Base-by-base conservation (phyloP, 257 asterid genomes). In the Solanum etuberosum region DNA sequence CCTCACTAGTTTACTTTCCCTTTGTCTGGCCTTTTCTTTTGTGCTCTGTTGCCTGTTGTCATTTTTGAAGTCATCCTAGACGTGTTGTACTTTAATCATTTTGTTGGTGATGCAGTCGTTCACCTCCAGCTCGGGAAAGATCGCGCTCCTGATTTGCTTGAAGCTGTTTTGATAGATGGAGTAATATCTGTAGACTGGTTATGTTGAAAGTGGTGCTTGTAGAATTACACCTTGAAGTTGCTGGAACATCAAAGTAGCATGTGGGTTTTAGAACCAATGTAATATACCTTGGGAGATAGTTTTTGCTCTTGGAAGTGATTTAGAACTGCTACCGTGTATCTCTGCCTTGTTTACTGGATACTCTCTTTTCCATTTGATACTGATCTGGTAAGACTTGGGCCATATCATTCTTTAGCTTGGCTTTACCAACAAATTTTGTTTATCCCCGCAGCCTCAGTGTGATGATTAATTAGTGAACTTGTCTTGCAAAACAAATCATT, bases 91-190 rank as follows among this genome's bases (percentile, higher is more conserved):
- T 48, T 87, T 18, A 86, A 85, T 51, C 21, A 7, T 80, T 29
- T 2, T 87, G 70, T 80, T 72, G 88, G 87, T 84, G 63, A 89
- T 90, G 92, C 96, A 95, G 97, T 84, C 91, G 85, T 85, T 91
- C 96, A 32, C 91, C 96, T 2, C 74, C 87, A 15, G 89, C 91
- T 21, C 86, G 87, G 20, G 93, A 91, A 78, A 90, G 93, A 85
- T 89, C 90, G 68, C 51, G 89, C 72, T 91, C 91, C 29, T 91
- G 85, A 85, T 65, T 85, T 23, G 25, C 59, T 37, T 84, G 87
- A 57, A 65, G 40, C 38, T 84, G 57, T 61, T 70, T 70, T 65
- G 42, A 70, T 38, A 48, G 18, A n/a, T 37, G 12, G 78, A 63
- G 87, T 70, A 84, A n/a, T 38, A 35, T 32, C 72, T 48, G 86